Conservation (phyloP, 202 grass and related monocot species). For the Bolboschoenoplectus hybrid region DNA sequence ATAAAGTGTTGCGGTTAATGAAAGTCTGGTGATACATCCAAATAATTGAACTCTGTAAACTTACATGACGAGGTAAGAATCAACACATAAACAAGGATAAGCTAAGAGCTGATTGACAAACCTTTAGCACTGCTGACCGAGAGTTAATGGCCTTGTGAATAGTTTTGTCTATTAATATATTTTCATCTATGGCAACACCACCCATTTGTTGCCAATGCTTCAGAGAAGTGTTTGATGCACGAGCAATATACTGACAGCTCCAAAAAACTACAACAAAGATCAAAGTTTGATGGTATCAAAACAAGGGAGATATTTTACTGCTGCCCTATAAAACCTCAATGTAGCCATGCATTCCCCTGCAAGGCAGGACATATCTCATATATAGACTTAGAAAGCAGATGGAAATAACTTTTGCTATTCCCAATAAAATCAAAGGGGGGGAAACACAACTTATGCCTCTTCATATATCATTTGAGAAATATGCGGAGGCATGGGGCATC, state of each 20-base stretch:
- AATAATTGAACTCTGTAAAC: constrained; percentile 21
- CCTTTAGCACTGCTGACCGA: constrained; percentile 86
- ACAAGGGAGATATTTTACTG: background rate
- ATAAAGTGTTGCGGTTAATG: background rate
- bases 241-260: constrained; percentile 96
- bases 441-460: background rate
- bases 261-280: constrained; percentile 63
- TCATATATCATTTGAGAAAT: background rate
- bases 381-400: background rate
- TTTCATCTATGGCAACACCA: constrained; percentile 84
- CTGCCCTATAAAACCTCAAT: constrained; percentile 6
- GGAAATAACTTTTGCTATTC: background rate
- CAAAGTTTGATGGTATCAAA: background rate
- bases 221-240: constrained; percentile 87
- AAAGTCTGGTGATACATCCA: background rate
- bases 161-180: constrained; percentile 91
- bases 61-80: constrained; percentile 23
- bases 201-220: constrained; percentile 94
- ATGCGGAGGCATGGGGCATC: background rate
- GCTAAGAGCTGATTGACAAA: constrained; percentile 34
- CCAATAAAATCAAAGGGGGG: background rate
- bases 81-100: background rate
- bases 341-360: background rate
- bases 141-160: constrained; percentile 86
- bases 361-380: background rate